Conservation (phyloP, 768 basidiomycete genomes). For the Amanita thiersii region DNA sequence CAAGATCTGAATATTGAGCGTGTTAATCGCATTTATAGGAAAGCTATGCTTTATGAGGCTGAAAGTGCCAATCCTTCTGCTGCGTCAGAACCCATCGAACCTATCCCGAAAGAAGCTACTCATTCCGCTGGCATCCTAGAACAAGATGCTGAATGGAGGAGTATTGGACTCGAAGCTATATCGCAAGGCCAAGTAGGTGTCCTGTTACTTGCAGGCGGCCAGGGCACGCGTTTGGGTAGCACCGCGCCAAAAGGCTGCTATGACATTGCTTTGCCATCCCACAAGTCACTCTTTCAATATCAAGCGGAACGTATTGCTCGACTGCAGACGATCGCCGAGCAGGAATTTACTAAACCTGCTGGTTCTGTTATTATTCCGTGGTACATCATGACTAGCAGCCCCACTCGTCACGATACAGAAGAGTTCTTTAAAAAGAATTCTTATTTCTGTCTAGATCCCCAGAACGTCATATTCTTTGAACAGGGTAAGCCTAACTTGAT, state of each 20-base stretch:
- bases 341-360: conserved; percentile 37
- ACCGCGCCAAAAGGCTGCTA: conserved; percentile 95
- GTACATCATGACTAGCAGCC: conserved; percentile 99
- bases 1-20: conserved; percentile 77
- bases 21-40: conserved; percentile 82
- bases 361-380: conserved; percentile 78
- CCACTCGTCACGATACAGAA: conserved; percentile 83
- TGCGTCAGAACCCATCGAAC: conserved; percentile 53
- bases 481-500: conserved; percentile 57
- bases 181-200: conserved; percentile 84
- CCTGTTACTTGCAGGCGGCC: conserved; percentile 95
- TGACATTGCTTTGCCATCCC: conserved; percentile 90
- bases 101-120: conserved; percentile 71
- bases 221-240: conserved; percentile 91
- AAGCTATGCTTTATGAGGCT: conserved; percentile 63
- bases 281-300: conserved; percentile 91
- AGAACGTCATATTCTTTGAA: conserved; percentile 90
- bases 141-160: conserved; percentile 68
- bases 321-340: conserved; percentile 69
- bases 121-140: conserved; percentile 50
- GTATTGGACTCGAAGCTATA: conserved; percentile 73
- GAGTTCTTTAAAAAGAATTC: conserved; percentile 69
- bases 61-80: conserved; percentile 30
- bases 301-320: conserved; percentile 95
- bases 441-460: conserved; percentile 74